Conservation (phyloP, 2,329 filamentous ascomycete genomes). For the Catunica adiposa region DNA sequence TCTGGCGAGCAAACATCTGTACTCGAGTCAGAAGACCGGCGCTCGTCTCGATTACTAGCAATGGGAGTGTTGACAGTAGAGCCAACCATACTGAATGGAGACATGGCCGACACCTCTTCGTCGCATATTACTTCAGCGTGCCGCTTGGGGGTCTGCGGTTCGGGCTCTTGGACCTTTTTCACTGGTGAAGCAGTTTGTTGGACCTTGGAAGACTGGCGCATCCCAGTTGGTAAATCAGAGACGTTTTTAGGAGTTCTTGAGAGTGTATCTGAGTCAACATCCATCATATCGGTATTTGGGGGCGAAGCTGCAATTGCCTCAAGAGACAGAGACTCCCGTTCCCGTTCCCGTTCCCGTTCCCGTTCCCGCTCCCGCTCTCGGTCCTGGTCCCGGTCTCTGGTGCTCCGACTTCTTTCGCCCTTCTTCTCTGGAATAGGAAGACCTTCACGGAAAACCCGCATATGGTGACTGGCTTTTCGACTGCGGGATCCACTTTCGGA, state of each 20-base stretch:
- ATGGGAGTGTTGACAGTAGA: constrained; percentile 8
- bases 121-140: not conserved
- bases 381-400: constrained; percentile 7
- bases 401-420: constrained; percentile 25
- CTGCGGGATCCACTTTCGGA: constrained; percentile 34
- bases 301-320: constrained; percentile 8
- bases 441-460: constrained; percentile 51
- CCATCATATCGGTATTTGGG: not conserved
- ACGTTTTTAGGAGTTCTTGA: constrained; percentile 9
- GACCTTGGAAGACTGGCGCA: not conserved
- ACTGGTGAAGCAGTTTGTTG: not conserved
- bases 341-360: constrained; percentile 10
- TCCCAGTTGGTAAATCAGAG: constrained; percentile 1
- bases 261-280: not conserved
- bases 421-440: constrained; percentile 42
- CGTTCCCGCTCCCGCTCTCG: constrained; percentile 5
- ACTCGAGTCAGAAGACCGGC: constrained; percentile 25
- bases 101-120: constrained; percentile 5
- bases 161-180: not conserved
- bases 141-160: constrained; percentile 6
- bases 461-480: constrained; percentile 49
- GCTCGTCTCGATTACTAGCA: constrained; percentile 13
- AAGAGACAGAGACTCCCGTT: not conserved
- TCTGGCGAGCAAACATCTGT: constrained; percentile 21
- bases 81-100: constrained; percentile 12